These are phyloP conservation scores for Datura wrightii DNA, from an alignment of 257 asterid species.

Conservation along the genomic window DNA sequence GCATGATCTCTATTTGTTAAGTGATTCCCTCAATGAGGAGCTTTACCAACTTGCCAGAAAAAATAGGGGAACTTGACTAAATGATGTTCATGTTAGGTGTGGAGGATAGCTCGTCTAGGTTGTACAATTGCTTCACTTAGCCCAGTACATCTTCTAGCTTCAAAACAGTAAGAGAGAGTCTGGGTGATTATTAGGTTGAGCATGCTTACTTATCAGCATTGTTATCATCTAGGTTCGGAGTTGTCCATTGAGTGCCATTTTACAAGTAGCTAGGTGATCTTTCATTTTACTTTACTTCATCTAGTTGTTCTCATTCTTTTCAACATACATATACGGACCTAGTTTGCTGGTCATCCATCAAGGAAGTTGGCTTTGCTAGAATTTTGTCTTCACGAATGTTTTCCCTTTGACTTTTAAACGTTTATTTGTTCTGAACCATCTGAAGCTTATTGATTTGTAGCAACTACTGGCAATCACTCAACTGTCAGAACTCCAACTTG, in stretches of 20 bases:
- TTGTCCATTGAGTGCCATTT: not conserved
- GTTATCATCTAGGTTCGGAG: not conserved
- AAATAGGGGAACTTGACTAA: not conserved
- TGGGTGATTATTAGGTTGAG: constrained; percentile 5
- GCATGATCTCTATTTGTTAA: constrained; percentile 1
- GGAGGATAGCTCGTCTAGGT: constrained; percentile 17
- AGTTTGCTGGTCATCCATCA: constrained; percentile 18
- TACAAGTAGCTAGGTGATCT: not conserved
- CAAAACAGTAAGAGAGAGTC: not conserved
- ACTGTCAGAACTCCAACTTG: constrained; percentile 69
- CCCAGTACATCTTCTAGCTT: constrained; percentile 8
- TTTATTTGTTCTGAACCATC: constrained; percentile 43
- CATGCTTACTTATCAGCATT: not conserved
- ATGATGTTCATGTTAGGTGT: not conserved
- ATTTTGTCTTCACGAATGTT: constrained; percentile 20
- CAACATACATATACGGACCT: not conserved
- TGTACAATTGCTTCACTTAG: constrained; percentile 19
- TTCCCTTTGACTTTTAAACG: constrained; percentile 29
- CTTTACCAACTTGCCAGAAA: not conserved
- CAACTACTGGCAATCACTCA: constrained; percentile 55
- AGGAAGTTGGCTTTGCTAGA: constrained; percentile 24
- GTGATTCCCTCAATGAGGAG: not conserved
- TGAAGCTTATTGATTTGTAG: constrained; percentile 40
- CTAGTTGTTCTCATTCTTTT: not conserved
- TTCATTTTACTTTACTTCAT: constrained; percentile 21